A percentile compares a stretch with the other conserved stretches of the same genome.
Conservation (phyloP, 768 basidiomycete genomes). For the Fomitopsis pulvina region DNA sequence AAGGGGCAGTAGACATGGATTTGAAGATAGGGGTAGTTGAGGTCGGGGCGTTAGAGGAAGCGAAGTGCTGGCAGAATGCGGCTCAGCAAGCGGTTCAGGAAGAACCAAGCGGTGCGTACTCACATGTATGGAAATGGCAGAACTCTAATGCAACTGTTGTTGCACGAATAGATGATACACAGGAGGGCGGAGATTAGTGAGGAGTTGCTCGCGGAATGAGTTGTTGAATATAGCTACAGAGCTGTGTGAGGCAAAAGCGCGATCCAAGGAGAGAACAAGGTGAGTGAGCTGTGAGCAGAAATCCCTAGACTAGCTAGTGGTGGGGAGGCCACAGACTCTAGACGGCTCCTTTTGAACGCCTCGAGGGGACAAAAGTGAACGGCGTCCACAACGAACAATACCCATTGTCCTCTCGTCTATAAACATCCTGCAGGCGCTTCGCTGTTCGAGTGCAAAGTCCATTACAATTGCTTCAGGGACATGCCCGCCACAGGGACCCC, state of each 20-base stretch:
- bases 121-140: neutral
- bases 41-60: neutral
- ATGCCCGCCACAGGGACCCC: conserved; percentile 3
- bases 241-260: conserved; percentile 3
- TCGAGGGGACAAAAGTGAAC: conserved; percentile 19
- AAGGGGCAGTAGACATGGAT: conserved; percentile 17
- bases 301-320: conserved; percentile 21
- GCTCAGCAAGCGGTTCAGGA: neutral
- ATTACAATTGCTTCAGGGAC: conserved; percentile 3
- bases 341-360: conserved; percentile 15
- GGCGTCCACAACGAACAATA: conserved; percentile 17
- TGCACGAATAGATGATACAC: neutral
- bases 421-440: conserved; percentile 13
- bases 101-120: neutral
- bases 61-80: conserved; percentile 2
- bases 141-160: conserved; percentile 8
- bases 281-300: conserved; percentile 11
- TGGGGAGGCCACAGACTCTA: conserved; percentile 5
- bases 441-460: conserved; percentile 6
- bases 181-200: neutral
- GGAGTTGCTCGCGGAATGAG: conserved; percentile 5
- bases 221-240: conserved; percentile 15
- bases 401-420: conserved; percentile 11
- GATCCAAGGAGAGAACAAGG: neutral
- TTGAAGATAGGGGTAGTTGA: conserved; percentile 1